Evolutionary conservation across 2,329 filamentous ascomycete species (phyloP).

Genomic region (Arthroderma sp.): DNA sequence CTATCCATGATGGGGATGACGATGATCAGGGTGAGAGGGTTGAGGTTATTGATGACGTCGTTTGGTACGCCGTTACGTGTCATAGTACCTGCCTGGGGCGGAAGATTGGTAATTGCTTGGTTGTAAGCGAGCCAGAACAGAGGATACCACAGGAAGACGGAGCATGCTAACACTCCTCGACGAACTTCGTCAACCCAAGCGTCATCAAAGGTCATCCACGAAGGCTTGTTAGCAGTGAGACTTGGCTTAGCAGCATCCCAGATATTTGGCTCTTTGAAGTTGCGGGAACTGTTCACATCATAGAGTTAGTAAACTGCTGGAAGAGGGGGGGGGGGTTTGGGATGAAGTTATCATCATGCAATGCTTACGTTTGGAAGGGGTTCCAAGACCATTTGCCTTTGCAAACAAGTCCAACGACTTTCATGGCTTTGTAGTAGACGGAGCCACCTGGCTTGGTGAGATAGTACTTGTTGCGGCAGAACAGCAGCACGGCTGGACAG

Average conservation of each 20-base stretch:
- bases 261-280: conserved; percentile 46
- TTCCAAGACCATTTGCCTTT: conserved; percentile 54
- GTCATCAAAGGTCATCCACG: conserved; percentile 74
- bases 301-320: neutral
- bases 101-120: conserved; percentile 45
- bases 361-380: conserved; percentile 43
- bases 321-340: neutral
- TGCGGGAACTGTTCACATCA: conserved; percentile 18
- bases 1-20: conserved; percentile 44
- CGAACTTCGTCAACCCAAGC: conserved; percentile 69
- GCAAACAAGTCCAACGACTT: conserved; percentile 48
- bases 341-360: no score
- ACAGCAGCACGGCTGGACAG: conserved; percentile 49
- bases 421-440: conserved; percentile 54
- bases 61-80: conserved; percentile 42
- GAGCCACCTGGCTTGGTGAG: conserved; percentile 58
- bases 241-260: conserved; percentile 61
- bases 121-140: conserved; percentile 42
- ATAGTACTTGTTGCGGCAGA: conserved; percentile 51
- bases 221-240: conserved; percentile 47
- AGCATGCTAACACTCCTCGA: conserved; percentile 57
- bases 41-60: conserved; percentile 45
- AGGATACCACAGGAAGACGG: conserved; percentile 53
- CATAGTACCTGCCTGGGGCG: conserved; percentile 46
- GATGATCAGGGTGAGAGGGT: conserved; percentile 43